These are phyloP conservation scores for Pyricularia pennisetigena DNA, from an alignment of 2,329 filamentous ascomycete species.

Conservation along the genomic window DNA sequence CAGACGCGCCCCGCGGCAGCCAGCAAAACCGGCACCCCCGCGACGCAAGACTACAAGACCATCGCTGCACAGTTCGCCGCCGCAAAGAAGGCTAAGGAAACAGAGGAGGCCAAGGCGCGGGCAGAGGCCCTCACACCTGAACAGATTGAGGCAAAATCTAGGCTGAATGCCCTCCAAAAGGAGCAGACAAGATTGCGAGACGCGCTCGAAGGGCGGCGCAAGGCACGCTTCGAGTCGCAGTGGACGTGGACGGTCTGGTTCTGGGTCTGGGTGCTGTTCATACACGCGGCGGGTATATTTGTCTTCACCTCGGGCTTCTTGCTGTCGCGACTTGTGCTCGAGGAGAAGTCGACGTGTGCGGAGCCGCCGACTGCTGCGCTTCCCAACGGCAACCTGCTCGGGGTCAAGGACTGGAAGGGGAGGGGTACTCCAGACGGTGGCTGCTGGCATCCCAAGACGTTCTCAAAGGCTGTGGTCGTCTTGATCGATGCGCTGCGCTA, in stretches of 20 bases:
- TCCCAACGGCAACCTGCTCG: slow-evolving; percentile 25
- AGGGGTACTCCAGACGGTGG: slow-evolving; percentile 46
- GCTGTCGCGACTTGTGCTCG: slow-evolving; percentile 72
- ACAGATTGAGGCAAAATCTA: slow-evolving; percentile 14
- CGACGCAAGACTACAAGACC: slow-evolving; percentile 35
- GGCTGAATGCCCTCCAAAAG: slow-evolving; percentile 28
- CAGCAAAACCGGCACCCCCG: slow-evolving; percentile 1
- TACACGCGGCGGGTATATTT: slow-evolving; percentile 75
- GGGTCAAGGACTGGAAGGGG: slow-evolving; percentile 25
- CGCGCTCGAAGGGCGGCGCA: slow-evolving; percentile 36
- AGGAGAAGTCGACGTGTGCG: slow-evolving; percentile 63
- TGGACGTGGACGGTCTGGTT: slow-evolving; percentile 55
- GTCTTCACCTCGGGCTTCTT: slow-evolving; percentile 95
- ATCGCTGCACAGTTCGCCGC: slow-evolving; percentile 44
- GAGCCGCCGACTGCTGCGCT: slow-evolving; percentile 41
- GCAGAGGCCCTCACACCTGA: slow-evolving; percentile 13
- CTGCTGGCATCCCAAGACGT: slow-evolving; percentile 94
- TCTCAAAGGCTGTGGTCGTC: slow-evolving; percentile 83
- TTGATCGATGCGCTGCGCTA: slow-evolving; percentile 91
- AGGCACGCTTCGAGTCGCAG: slow-evolving; percentile 38
- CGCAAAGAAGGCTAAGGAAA: slow-evolving; percentile 39
- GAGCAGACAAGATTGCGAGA: slow-evolving; percentile 34
- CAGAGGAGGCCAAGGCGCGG: slow-evolving; percentile 13
- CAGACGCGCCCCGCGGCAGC: slow-evolving; percentile 6
- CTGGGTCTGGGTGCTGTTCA: slow-evolving; percentile 58